Evolutionary conservation across 768 basidiomycete genomes (phyloP), one percentile per base, ranked within the genome.

Genomic region (Chiua virens): DNA sequence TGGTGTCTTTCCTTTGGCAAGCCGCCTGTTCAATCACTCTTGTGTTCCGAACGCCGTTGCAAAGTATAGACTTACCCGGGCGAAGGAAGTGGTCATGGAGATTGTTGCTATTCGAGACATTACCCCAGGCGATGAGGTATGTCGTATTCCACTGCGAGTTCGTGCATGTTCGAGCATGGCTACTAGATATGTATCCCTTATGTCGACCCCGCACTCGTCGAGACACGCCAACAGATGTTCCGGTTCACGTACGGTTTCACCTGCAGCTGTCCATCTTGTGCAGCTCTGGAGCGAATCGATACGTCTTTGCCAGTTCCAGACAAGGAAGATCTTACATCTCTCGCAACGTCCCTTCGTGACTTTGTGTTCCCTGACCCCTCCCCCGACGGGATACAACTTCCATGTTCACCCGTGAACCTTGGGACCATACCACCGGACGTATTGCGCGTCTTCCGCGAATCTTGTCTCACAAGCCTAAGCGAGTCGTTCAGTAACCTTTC

Each of bases 21-120:
- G 90, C 60, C 77, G 88, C n/a, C 63, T 81, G 13, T 89, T 92
- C 72, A 92, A 92, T 61, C 90, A 92, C 61, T 89, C 87, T 5
- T 92, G 90, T 65, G 58, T 78, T 17, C 88, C 90, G 2, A 90
- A 89, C 56, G 86, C 86, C 15, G 79, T 78, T 22, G 73, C 80
- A 28, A 85, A 80, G 63, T 89, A 86, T 59, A 61, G 68, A 40
- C 68, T 88, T 15, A 60, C 55, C 21, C 63, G 57, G 3, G 66
- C 61, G 8, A 58, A 71, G 37, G 58, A 67, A 4, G 77, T 81
- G 3, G 54, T 55, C 13, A 86, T 92, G 85, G 78, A 87, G 54
- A 71, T 91, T 4, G 73, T 87, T 9, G 80, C 85, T 3, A 72
- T 92, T 47, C 73, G 76, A 11, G 74, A 80, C 50, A 82, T 92